phyloP scores from a whole-genome alignment of 106 monocot species.

The Alisma plantagoaquatica region DNA sequence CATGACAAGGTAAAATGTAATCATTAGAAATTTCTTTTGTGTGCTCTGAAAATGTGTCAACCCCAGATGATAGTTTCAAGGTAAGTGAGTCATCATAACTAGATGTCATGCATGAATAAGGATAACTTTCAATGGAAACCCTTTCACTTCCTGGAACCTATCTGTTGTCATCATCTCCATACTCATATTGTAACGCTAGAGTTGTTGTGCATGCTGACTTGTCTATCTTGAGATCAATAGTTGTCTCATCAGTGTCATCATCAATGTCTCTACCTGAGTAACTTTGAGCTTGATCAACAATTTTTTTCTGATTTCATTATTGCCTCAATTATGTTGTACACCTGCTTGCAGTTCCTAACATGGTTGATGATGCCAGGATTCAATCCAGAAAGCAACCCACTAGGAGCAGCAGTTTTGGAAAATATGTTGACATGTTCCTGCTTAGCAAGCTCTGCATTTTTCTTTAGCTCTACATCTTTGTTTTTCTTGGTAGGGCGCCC shows the following conservation, averaged over 20 bases:
- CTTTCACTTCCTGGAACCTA: neutral
- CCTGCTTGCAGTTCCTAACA: too few species aligned
- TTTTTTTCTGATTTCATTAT: constrained; percentile 48
- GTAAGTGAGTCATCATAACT: constrained; percentile 25
- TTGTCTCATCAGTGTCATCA: constrained; percentile 22
- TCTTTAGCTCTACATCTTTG: too few species aligned
- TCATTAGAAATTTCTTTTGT: constrained; percentile 22
- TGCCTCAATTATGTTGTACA: constrained; percentile 72
- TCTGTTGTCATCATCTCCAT: too few species aligned
- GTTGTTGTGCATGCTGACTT: too few species aligned
- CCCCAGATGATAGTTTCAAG: constrained; percentile 38
- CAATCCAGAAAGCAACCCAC: too few species aligned
- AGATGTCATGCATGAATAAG: constrained; percentile 4
- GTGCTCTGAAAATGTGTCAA: constrained; percentile 18
- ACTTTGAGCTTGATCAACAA: constrained; percentile 15
- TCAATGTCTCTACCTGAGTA: constrained; percentile 10
- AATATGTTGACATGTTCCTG: too few species aligned
- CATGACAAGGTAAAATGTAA: constrained; percentile 23
- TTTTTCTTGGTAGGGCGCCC: too few species aligned
- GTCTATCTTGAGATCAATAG: too few species aligned
- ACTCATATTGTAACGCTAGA: too few species aligned
- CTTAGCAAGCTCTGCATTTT: too few species aligned
- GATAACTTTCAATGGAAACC: constrained; percentile 3
- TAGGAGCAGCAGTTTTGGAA: too few species aligned
- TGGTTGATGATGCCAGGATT: too few species aligned